Evolutionary conservation across 805 yeast species (phyloP).

Genomic region (Pichia exigua): DNA sequence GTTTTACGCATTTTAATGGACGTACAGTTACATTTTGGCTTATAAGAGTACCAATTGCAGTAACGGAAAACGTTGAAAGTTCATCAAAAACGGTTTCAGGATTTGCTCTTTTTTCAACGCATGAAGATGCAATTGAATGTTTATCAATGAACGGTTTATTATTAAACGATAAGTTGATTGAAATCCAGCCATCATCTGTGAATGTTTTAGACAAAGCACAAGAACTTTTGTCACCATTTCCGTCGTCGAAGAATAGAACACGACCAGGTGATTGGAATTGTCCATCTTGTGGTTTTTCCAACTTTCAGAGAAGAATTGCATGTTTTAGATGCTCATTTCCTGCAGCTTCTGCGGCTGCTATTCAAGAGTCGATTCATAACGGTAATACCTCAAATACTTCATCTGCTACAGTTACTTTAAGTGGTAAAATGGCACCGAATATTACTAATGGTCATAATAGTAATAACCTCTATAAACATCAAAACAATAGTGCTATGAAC

Average conservation of each 20-base stretch:
- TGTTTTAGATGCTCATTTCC: constrained; percentile 92
- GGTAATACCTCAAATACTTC: constrained; percentile 10
- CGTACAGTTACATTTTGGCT: constrained; percentile 90
- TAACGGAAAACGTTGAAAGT: not conserved
- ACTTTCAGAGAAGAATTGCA: constrained; percentile 88
- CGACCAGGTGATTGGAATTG: constrained; percentile 99
- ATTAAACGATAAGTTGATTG: constrained; percentile 65
- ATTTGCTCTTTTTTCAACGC: constrained; percentile 76
- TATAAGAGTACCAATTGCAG: constrained; percentile 25
- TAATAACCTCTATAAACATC: constrained; percentile 8
- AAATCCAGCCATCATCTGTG: constrained; percentile 80
- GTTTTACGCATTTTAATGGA: constrained; percentile 85
- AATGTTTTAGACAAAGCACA: constrained; percentile 73
- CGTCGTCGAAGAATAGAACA: constrained; percentile 76
- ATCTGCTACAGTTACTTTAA: constrained; percentile 7
- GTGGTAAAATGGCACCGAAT: constrained; percentile 13
- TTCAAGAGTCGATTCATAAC: constrained; percentile 51
- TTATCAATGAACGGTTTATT: constrained; percentile 71
- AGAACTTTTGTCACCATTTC: constrained; percentile 77
- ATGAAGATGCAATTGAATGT: constrained; percentile 79
- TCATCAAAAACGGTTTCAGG: constrained; percentile 43
- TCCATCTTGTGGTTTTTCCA: constrained; percentile 91
- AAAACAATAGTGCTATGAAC: constrained; percentile 6
- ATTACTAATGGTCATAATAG: constrained; percentile 5
- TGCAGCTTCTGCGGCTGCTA: constrained; percentile 61